Evolutionary conservation across 225 moss, liverwort and hornwort genomes (phyloP), one percentile per base, ranked within the genome.

Genomic region (Bryum argenteum): DNA sequence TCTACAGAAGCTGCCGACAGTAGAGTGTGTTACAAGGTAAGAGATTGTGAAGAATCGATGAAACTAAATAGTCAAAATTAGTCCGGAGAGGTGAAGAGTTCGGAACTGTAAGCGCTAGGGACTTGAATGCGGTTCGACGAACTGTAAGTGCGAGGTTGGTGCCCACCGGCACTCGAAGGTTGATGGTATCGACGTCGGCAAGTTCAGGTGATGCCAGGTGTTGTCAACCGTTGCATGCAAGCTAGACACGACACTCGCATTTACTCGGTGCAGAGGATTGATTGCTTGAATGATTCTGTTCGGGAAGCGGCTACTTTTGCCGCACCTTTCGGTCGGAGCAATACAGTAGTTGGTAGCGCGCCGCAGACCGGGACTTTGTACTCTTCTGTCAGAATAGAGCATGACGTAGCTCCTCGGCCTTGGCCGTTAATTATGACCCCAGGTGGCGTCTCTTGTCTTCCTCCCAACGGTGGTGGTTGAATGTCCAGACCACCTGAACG

Each of bases 1-100:
- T 63, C 52, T 12, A 65, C 12, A 64, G 26, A 63, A 73, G 38
- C 18, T 24, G 77, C 59, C 57, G 65, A 73, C 54, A 47, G 42
- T 58, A 58, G 63, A 11, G 52, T 21, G 22, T 5, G 9, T 12
- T 44, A 11, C 7, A 24, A 64, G 77, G 63, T 64, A 3, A 37
- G 37, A 44, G 58, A 15, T 47, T 70, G n/a, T 8, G 23, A 2
- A 55, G 55, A 61, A 14, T 11, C 33, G 51, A 11, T 38, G 13
- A 22, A 53, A 33, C 33, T 33, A 33, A 33, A 33, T 33, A 33
- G 33, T 66, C 15, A n/a, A 19, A 60, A 10, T 39, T 62, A 26
- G 4, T 26, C 26, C 26, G 26, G 4, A 26, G 26, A 26, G 26
- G 42, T 43, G 26, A 26, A 51, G n/a, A 39, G 10, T 50, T 54